Percentiles rank a stretch among this genome's conserved stretches.
Conservation (phyloP, 768 basidiomycete genomes). For the Sistotremastrum suecicum region DNA sequence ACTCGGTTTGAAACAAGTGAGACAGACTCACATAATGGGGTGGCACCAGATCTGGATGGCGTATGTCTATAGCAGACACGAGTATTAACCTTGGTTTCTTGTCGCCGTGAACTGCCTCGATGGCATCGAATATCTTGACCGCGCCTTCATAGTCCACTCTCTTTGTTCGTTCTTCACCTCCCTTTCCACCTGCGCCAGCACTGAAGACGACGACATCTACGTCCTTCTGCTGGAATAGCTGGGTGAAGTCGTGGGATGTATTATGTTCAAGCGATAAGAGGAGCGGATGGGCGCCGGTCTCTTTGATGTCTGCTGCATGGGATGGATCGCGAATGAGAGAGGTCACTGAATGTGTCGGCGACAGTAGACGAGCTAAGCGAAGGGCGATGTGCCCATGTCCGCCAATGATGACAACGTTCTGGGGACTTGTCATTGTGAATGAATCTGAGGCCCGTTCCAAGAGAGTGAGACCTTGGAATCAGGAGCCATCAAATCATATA, state of each 20-base stretch:
- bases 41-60: conserved; percentile 35
- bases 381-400: conserved; percentile 39
- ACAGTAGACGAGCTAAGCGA: conserved; percentile 37
- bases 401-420: conserved; percentile 35
- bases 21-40: conserved; percentile 32
- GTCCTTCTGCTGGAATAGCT: conserved; percentile 24
- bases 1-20: background rate
- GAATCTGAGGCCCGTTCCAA: no score
- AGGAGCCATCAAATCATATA: no score
- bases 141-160: conserved; percentile 49
- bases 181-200: conserved; percentile 44
- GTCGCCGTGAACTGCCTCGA: conserved; percentile 33
- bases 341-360: conserved; percentile 23
- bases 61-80: conserved; percentile 44
- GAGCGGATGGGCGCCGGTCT: conserved; percentile 28
- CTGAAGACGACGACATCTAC: conserved; percentile 21
- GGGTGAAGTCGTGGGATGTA: conserved; percentile 28
- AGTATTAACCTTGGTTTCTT: conserved; percentile 37
- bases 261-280: conserved; percentile 44
- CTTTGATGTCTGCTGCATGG: conserved; percentile 33
- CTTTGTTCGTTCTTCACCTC: conserved; percentile 37
- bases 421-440: no score
- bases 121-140: conserved; percentile 54
- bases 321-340: conserved; percentile 39
- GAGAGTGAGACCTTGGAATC: no score